phyloP scores from a whole-genome alignment of 495 filamentous ascomycete species.

The Entonaema liquescens region DNA sequence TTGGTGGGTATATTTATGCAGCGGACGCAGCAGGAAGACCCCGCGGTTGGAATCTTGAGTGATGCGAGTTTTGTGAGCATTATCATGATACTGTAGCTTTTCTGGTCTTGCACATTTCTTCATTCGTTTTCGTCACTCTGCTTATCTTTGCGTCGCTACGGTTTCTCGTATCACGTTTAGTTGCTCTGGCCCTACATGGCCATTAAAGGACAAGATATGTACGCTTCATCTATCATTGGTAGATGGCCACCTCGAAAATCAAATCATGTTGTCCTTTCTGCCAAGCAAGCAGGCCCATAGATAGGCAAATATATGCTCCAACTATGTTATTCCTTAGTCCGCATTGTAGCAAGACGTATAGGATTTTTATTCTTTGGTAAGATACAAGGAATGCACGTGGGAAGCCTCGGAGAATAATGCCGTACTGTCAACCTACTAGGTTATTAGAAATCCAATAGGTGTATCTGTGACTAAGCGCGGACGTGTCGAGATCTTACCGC shows the following conservation, averaged over 20 bases:
- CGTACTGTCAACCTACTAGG: neutral
- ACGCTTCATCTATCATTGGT: conserved; percentile 6
- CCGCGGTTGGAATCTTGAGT: conserved; percentile 9
- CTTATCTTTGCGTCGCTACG: conserved; percentile 19
- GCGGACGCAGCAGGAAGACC: conserved; percentile 17
- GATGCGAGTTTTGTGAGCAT: conserved; percentile 22
- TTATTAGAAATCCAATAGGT: neutral
- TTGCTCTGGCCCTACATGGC: conserved; percentile 7
- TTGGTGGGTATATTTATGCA: conserved; percentile 32
- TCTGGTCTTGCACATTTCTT: neutral
- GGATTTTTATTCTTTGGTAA: neutral
- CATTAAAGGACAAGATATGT: conserved; percentile 1
- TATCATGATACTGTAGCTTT: conserved; percentile 5
- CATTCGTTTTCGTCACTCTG: conserved; percentile 8
- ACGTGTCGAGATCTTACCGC: neutral
- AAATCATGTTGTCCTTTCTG: neutral
- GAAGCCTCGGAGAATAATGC: neutral
- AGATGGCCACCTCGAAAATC: neutral
- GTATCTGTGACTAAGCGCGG: neutral
- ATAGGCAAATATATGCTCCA: neutral
- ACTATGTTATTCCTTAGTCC: neutral
- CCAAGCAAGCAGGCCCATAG: neutral
- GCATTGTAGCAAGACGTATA: neutral
- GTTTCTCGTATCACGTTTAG: conserved; percentile 5
- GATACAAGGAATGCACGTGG: neutral